Evolutionary conservation across 176 grass and related monocot species (phyloP), one percentile per base, ranked within the genome.

Genomic region (Oryza coarctata): DNA sequence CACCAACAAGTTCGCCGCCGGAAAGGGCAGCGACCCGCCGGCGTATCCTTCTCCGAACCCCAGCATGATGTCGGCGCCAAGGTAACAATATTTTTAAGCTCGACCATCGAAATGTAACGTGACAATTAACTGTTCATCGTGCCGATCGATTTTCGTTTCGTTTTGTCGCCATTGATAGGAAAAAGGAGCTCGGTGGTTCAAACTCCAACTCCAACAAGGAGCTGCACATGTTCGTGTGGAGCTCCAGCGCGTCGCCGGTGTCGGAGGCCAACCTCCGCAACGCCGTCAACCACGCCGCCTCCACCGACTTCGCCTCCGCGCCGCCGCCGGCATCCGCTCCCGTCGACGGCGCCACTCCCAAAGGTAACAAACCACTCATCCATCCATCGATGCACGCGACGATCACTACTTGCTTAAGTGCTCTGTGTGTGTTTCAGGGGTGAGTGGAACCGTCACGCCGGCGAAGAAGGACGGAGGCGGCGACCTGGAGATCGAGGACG

Each of bases 211-310:
- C 87, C 22, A 99, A 93, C 57, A 98, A 98, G 86, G 95, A 98
- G 84, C 70, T 98, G 40, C 93, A 95, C 60, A 95, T 95, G 93
- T 95, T 95, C 78, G 90, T 95, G 33, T 95, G 93, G 93, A 95
- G 93, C 87, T 92, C 93, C 20, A 92, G 87, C 40, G 93, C 93
- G 28, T 95, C 93, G 65, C 95, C 95, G 8, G 95, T 88, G 14
- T 98, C 95, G 35, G 96, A 99, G 73, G 93, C 91, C 18, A 99
- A 99, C 72, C 91, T 99, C 57, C 90, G 93, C 73, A 99, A 99
- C 82, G 87, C 87, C 35, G 96, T 99, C 36, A 99, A 99, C 84
- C 83, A 90, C 32, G 96, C 96, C 25, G 96, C 96, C 45, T 91
- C 91, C 13, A 91, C 76, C 3, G 95, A 98, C 64, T 94, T 98